Evolutionary conservation across 2,329 filamentous ascomycete genomes (phyloP), one percentile per base, ranked within the genome.

Genomic region (Aurifilum marmelostoma): DNA sequence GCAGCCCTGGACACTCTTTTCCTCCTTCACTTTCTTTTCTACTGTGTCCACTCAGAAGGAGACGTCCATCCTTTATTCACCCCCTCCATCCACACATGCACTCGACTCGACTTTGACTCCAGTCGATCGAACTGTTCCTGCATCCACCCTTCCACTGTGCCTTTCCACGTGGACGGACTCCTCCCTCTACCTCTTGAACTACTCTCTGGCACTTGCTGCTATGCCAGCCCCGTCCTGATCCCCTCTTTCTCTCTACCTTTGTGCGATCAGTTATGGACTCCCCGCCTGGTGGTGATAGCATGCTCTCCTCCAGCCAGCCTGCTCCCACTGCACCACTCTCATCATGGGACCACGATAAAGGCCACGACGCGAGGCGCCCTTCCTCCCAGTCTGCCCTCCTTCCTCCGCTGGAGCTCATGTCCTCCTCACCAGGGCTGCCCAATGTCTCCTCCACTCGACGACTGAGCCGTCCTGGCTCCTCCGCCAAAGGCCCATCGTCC

Each of bases 331-430:
- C 69, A 41, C 74, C 59, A 66, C 79, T 21, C 78, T 83, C 67
- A 83, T 85, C 75, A 79, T 60, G 56, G 43, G 56, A 67, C 16
- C 41, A 41, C 14, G 61, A 63, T 21, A 37, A 34, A 29, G 65
- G 62, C 58, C 29, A 39, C 2, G 58, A 67, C 58, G 65, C 84
- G 72, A 91, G 92, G 82, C 84, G 88, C 70, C 82, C 87, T 74
- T 87, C 87, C 61, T 86, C 69, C 27, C 69, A 71, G 67, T 67
- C 92, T 37, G 87, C 89, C 68, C 83, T 95, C 67, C 88, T 96
- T 34, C 92, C 92, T 71, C 86, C 92, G 29, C 94, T 95, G 78
- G 92, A 94, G 80, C 91, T 89, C 65, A 82, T 92, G 68, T 91
- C 91, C n/a, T 93, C 92, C 29, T 93, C 92, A 16, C 91, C 92